phyloP scores from a whole-genome alignment of 2,329 filamentous ascomycete species.

The Cladosporium cucumerinum region DNA sequence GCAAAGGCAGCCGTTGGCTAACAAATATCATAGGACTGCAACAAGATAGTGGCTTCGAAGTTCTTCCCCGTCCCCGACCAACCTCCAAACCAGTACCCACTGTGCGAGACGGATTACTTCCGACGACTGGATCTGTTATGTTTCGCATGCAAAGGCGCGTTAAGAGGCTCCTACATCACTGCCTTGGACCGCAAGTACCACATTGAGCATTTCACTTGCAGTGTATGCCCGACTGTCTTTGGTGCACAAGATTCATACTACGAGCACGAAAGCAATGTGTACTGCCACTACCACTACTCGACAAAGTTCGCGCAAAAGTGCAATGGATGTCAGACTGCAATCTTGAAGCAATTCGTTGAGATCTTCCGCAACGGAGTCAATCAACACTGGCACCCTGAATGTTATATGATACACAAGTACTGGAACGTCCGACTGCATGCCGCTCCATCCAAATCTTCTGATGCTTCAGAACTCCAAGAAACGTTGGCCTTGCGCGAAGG shows the following conservation, averaged over 20 bases:
- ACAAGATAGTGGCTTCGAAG: conserved; percentile 94
- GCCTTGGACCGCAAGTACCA: conserved; percentile 97
- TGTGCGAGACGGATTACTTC: conserved; percentile 98
- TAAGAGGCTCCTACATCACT: conserved; percentile 96
- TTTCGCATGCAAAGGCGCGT: conserved; percentile 83
- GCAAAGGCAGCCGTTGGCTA: conserved; percentile 18
- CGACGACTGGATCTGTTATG: conserved; percentile 86
- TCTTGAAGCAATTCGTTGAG: conserved; percentile 98
- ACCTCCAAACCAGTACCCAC: conserved; percentile 82
- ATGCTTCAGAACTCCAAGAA: conserved; percentile 29
- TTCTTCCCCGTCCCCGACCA: conserved; percentile 97
- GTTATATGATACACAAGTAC: conserved; percentile 99
- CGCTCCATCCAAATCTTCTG: conserved; percentile 37
- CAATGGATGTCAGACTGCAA: conserved; percentile 94
- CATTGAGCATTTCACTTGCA: conserved; percentile 98
- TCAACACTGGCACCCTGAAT: conserved; percentile 99
- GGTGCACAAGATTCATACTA: conserved; percentile 98
- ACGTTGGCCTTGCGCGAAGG: conserved; percentile 30
- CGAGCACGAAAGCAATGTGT: conserved; percentile 93
- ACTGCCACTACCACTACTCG: conserved; percentile 98
- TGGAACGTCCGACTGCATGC: conserved; percentile 85
- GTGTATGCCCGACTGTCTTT: conserved; percentile 94
- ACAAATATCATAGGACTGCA: conserved; percentile 72
- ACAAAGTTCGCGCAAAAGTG: conserved; percentile 95
- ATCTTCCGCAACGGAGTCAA: conserved; percentile 97